Evolutionary conservation across 2,329 filamentous ascomycete genomes (phyloP), one percentile per base, ranked within the genome.

Genomic region (Lojkania enalia): DNA sequence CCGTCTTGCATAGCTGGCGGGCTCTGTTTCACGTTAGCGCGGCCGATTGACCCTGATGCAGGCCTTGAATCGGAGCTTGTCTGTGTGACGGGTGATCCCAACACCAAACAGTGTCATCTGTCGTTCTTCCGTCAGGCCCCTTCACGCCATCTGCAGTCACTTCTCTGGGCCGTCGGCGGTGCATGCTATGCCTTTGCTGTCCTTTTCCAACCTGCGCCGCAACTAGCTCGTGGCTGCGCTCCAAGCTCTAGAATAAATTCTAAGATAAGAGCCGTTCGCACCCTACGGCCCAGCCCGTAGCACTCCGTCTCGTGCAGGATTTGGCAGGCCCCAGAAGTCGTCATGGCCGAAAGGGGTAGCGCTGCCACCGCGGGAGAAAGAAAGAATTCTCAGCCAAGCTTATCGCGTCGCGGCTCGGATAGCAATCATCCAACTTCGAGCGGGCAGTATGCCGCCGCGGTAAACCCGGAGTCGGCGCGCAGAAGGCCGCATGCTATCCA

Each of bases 301-400:
- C 35, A 13, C 13, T n/a, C 36, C 9, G 20, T 35, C 16, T 16
- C 19, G n/a, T 31, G 23, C 39, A 27, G 14, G 3, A 9, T 11
- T 41, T 43, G 48, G 38, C 49, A 42, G 5, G 19, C 16, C 39
- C 33, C 49, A 36, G 40, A 42, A 41, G 15, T 30, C 54, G 46
- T 41, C 53, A 70, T 69, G 66, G 58, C 59, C 15, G 64, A 67
- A 51, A 55, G 53, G 47, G 58, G 59, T 43, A 52, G 50, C 23
- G 56, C 64, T 20, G 48, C 58, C 39, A 55, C 56, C 19, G 33
- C 33, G 31, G 59, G 42, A 18, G 60, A 48, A 20, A 60, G 51
- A 44, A 51, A 51, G 48, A 60, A 51, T 42, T 46, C 60, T 40
- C 52, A 49, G 39, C 53, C 54, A 33, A 54, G 51, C 18, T 48